A percentile compares a stretch with the other conserved stretches of the same genome.
These are phyloP conservation scores for Ambispora gerdemannii DNA, from an alignment of 192 early-diverging fungal species.

Conservation along the genomic window DNA sequence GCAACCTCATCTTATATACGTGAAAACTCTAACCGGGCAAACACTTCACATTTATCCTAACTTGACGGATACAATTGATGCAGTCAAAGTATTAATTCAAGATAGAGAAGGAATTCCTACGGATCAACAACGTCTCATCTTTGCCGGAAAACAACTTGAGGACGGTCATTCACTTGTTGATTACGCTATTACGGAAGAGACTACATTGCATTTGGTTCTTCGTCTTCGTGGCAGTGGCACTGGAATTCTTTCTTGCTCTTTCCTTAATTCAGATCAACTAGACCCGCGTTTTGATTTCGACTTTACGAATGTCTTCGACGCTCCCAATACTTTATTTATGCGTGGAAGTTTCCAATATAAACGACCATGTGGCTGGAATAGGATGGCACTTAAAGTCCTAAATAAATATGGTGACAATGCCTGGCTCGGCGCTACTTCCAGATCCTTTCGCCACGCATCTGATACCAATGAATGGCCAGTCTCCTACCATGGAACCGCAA, in stretches of 20 bases:
- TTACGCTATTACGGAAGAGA: constrained; percentile 70
- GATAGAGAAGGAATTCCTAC: constrained; percentile 70
- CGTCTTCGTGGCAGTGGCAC: constrained; percentile 70
- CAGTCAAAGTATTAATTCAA: constrained; percentile 71
- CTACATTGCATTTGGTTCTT: constrained; percentile 61
- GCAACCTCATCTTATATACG: not conserved
- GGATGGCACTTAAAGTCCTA: constrained; percentile 2
- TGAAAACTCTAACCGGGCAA: constrained; percentile 76
- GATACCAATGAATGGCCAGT: constrained; percentile 26
- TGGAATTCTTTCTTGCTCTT: constrained; percentile 32
- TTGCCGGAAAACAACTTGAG: constrained; percentile 69
- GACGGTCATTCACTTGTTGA: constrained; percentile 62
- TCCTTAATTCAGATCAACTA: not conserved
- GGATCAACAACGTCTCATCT: constrained; percentile 68
- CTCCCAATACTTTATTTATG: not conserved
- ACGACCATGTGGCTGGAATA: constrained; percentile 20
- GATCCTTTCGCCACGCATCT: not conserved
- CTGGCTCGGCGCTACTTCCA: constrained; percentile 10
- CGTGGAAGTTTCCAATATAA: constrained; percentile 3
- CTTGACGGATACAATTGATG: constrained; percentile 62
- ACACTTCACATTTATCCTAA: constrained; percentile 80
- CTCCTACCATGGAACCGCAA: constrained; percentile 28
- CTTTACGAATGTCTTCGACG: constrained; percentile 14
- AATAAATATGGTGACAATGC: constrained; percentile 11
- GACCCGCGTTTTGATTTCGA: constrained; percentile 13